These are phyloP conservation scores for Vigna unguiculata DNA, from an alignment of 306 rosid genomes.

Conservation along the genomic window DNA sequence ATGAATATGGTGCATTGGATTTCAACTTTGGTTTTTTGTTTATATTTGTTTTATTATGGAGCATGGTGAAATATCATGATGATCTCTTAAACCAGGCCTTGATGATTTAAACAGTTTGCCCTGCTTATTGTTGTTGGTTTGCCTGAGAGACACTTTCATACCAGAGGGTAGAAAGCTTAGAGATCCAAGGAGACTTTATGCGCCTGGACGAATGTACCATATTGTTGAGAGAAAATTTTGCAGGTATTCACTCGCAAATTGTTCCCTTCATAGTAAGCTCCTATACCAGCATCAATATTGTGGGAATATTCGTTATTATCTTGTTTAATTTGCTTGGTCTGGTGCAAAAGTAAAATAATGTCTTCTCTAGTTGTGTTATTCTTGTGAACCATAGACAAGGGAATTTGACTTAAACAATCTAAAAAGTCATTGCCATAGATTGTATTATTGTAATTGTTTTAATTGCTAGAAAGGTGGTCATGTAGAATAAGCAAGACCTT, in stretches of 20 bases:
- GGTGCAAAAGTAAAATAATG: neutral
- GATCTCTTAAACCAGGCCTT: slow-evolving; percentile 73
- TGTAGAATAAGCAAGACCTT: too few species aligned
- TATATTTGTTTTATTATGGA: slow-evolving; percentile 32
- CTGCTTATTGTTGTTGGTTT: slow-evolving; percentile 84
- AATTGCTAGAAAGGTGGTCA: neutral
- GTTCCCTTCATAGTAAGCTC: neutral
- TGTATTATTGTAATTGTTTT: neutral
- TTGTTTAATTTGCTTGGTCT: neutral
- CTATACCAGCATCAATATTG: neutral
- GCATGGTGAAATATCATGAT: slow-evolving; percentile 53
- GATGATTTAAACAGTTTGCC: slow-evolving; percentile 93
- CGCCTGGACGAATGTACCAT: slow-evolving; percentile 95
- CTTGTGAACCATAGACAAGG: neutral
- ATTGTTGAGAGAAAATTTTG: slow-evolving; percentile 90
- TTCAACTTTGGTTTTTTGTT: slow-evolving; percentile 5
- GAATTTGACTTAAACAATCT: neutral
- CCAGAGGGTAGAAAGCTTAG: slow-evolving; percentile 86
- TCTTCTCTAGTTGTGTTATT: neutral
- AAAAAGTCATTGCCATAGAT: neutral
- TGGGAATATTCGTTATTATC: slow-evolving; percentile 5
- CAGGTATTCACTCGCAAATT: slow-evolving; percentile 61
- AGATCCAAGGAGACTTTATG: slow-evolving; percentile 93
- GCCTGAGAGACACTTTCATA: slow-evolving; percentile 95
- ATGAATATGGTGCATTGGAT: slow-evolving; percentile 14